Evolutionary conservation across 75 land plant genomes (phyloP).

Genomic region (Azolla pinnata): DNA sequence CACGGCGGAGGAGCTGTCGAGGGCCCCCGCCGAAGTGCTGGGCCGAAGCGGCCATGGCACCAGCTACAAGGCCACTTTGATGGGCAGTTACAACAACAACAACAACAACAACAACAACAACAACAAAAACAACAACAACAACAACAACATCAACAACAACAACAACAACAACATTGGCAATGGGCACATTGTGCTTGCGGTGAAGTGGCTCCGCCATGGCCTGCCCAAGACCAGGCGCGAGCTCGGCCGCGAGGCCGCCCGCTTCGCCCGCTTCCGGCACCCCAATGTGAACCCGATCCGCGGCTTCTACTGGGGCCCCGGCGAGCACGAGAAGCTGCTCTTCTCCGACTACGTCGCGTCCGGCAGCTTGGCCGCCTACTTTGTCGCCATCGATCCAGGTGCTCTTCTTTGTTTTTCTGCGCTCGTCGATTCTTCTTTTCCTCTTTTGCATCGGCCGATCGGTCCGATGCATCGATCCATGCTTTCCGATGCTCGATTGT

Average conservation of each 20-base stretch:
- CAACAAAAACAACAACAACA: too few relatives aligned
- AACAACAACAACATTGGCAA: too few relatives aligned
- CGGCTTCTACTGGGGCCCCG: conserved; percentile 87
- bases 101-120: too few relatives aligned
- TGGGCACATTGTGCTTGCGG: conserved; percentile 74
- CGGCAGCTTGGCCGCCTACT: conserved; percentile 1
- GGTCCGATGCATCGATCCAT: too few relatives aligned
- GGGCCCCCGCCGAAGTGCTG: conserved; percentile 92
- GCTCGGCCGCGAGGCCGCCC: conserved; percentile 66
- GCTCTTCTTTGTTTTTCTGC: too few relatives aligned
- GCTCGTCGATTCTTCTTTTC: too few relatives aligned
- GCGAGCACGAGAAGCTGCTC: conserved; percentile 79
- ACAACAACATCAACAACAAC: too few relatives aligned
- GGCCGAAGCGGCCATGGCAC: conserved; percentile 96
- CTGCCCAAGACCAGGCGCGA: conserved; percentile 74
- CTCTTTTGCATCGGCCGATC: too few relatives aligned
- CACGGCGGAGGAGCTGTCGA: conserved; percentile 74
- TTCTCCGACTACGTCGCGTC: conserved; percentile 40
- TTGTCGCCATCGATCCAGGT: too few relatives aligned
- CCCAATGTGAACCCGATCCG: conserved; percentile 52
- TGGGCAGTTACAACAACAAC: too few relatives aligned
- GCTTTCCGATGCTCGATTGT: too few relatives aligned
- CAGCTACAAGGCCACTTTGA: conserved; percentile 76
- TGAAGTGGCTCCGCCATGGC: conserved; percentile 88
- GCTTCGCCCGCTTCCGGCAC: conserved; percentile 59